Evolutionary conservation across 495 filamentous ascomycete genomes (phyloP).

Genomic region (Aspergillus biplanus): DNA sequence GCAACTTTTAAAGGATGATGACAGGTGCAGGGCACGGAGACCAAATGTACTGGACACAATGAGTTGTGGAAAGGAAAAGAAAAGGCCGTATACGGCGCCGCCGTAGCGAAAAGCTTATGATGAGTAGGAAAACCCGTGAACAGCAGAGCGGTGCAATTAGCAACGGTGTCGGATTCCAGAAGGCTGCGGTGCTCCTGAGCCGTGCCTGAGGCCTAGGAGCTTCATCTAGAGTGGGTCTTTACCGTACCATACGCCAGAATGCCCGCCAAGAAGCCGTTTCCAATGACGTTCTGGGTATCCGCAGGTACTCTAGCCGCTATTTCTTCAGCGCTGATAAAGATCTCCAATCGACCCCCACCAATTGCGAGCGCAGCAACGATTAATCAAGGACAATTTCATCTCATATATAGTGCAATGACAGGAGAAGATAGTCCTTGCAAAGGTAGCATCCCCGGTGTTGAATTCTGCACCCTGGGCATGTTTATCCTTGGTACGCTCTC

Average conservation of each 20-base stretch:
- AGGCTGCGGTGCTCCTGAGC: conserved; percentile 28
- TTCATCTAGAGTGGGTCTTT: conserved; percentile 23
- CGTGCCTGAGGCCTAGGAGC: conserved; percentile 26
- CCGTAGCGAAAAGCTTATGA: background rate
- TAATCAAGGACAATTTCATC: background rate
- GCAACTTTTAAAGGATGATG: conserved; percentile 10
- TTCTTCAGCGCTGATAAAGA: conserved; percentile 13
- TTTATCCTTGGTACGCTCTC: conserved; percentile 81
- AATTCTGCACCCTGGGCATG: conserved; percentile 92
- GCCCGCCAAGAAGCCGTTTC: background rate
- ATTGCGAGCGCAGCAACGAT: conserved; percentile 3
- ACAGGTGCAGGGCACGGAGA: background rate
- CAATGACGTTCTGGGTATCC: conserved; percentile 27
- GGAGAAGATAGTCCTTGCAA: conserved; percentile 2
- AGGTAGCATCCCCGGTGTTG: conserved; percentile 44
- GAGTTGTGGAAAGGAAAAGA: background rate
- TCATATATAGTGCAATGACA: conserved; percentile 23
- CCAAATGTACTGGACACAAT: background rate
- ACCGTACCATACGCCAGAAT: conserved; percentile 26
- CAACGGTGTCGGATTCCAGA: conserved; percentile 24
- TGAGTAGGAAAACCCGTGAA: background rate
- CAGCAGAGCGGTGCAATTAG: background rate
- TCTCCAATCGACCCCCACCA: conserved; percentile 14
- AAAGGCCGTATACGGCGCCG: background rate
- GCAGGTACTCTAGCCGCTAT: conserved; percentile 10